Evolutionary conservation across 140 eudicot genomes (phyloP).

Genomic region (Oenanthe javanica): DNA sequence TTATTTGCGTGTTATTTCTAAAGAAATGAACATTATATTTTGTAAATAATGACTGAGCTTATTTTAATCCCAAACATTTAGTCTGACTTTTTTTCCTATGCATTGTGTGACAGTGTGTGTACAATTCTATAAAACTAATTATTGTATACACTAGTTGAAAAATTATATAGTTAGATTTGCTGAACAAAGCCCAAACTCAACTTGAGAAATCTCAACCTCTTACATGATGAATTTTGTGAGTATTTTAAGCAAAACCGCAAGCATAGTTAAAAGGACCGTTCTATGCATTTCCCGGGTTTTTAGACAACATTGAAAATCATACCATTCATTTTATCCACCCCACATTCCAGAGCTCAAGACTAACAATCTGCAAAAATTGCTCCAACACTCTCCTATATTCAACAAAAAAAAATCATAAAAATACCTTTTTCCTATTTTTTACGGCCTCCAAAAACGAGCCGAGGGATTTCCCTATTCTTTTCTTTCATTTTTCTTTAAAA

Average conservation of each 20-base stretch:
- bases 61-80: no score
- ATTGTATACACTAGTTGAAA: no score
- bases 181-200: slow-evolving; percentile 20
- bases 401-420: neutral
- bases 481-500: neutral
- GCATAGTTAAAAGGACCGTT: neutral
- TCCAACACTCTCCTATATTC: neutral
- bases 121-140: no score
- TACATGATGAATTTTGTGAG: neutral
- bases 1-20: no score
- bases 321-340: slow-evolving; percentile 12
- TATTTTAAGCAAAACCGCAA: neutral
- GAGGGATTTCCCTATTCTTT: slow-evolving; percentile 7
- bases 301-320: neutral
- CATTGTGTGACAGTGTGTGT: neutral
- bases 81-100: neutral
- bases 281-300: slow-evolving; percentile 11
- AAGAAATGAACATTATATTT: no score
- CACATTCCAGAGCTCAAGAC: slow-evolving; percentile 16
- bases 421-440: slow-evolving; percentile 4
- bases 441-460: neutral
- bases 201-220: slow-evolving; percentile 9
- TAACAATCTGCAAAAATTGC: slow-evolving; percentile 1
- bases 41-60: no score
- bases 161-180: neutral